Evolutionary conservation across 441 rosid species (phyloP).

Genomic region (Brassica hybrid): DNA sequence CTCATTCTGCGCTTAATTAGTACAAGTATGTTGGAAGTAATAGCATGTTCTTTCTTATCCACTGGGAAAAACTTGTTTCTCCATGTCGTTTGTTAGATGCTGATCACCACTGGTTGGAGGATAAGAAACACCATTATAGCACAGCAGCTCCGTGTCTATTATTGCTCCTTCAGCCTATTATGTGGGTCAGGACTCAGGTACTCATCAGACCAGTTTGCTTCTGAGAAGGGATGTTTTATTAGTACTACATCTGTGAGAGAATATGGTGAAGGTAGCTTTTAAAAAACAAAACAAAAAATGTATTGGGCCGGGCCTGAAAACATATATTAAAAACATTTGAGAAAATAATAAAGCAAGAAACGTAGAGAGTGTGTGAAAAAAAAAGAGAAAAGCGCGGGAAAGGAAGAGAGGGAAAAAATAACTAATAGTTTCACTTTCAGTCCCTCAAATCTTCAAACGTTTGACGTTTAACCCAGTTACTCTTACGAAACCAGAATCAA

Average conservation of each 20-base stretch:
- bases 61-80: too few relatives aligned
- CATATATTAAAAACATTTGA: not conserved
- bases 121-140: too few relatives aligned
- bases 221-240: not conserved
- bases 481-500: not conserved
- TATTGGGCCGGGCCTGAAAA: not conserved
- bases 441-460: not conserved
- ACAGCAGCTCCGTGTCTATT: not conserved
- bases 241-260: not conserved
- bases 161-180: not conserved
- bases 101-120: too few relatives aligned
- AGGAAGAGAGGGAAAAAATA: constrained; percentile 11
- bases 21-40: too few relatives aligned
- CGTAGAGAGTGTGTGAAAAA: not conserved
- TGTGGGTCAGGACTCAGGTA: not conserved
- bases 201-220: not conserved
- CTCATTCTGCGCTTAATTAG: too few relatives aligned
- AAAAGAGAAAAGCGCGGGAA: constrained; percentile 9
- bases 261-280: not conserved
- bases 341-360: not conserved
- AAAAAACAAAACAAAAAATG: not conserved
- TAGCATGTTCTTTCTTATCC: too few relatives aligned
- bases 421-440: not conserved
- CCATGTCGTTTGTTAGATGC: too few relatives aligned
- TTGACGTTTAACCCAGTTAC: constrained; percentile 3